These are phyloP conservation scores for Capronia epimyces DNA, from an alignment of 2,329 filamentous ascomycete species.

Conservation along the genomic window DNA sequence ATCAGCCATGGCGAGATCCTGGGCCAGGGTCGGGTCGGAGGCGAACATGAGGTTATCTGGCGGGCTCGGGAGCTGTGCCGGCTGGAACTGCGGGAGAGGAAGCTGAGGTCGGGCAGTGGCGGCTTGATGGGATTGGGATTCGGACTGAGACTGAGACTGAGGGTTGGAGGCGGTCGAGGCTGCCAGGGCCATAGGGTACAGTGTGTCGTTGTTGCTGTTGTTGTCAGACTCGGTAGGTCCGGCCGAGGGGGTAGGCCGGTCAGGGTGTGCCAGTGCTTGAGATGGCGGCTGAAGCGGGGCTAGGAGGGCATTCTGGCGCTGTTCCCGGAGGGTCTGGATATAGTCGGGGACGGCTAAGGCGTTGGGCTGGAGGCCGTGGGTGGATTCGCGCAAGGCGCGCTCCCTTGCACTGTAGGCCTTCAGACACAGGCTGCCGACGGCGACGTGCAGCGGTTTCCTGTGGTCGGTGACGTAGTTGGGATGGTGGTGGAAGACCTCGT, in stretches of 20 bases:
- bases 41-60: constrained; percentile 14
- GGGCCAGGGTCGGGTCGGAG: constrained; percentile 15
- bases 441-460: constrained; percentile 39
- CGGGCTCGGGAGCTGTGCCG: constrained; percentile 1
- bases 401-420: constrained; percentile 41
- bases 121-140: neutral
- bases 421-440: constrained; percentile 40
- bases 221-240: neutral
- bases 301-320: constrained; percentile 16
- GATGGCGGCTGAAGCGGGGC: no score
- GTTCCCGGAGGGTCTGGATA: constrained; percentile 21
- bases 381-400: constrained; percentile 16
- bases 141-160: no score
- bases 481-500: constrained; percentile 42
- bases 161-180: neutral
- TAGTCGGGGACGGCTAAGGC: constrained; percentile 20
- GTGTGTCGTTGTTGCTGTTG: neutral
- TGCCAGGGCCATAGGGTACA: neutral
- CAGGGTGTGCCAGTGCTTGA: no score
- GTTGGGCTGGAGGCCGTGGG: constrained; percentile 21
- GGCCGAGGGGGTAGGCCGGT: no score
- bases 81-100: constrained; percentile 10
- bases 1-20: constrained; percentile 20
- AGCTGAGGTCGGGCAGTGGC: constrained; percentile 5
- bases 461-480: constrained; percentile 36